Conservation (phyloP, 495 filamentous ascomycete genomes). For the Venustampulla echinocandica region DNA sequence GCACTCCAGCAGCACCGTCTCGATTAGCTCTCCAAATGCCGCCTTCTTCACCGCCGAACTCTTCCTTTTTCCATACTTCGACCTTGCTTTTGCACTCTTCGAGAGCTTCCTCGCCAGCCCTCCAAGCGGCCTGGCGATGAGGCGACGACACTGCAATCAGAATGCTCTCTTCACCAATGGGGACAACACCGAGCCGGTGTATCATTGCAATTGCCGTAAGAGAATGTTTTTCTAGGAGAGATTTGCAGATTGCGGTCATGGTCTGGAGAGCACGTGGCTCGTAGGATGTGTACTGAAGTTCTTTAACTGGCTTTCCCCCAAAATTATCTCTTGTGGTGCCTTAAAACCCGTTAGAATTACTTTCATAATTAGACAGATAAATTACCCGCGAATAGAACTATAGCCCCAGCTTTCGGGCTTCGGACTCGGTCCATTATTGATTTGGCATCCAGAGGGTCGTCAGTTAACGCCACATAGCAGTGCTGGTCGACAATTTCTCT, state of each 20-base stretch:
- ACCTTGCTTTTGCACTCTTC: slow-evolving; percentile 77
- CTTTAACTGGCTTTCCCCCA: slow-evolving; percentile 58
- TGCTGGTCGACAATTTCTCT: slow-evolving; percentile 23
- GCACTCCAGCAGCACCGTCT: slow-evolving; percentile 54
- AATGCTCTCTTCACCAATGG: slow-evolving; percentile 86
- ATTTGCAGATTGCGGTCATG: slow-evolving; percentile 57
- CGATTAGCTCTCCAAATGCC: slow-evolving; percentile 87
- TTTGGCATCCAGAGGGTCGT: slow-evolving; percentile 49
- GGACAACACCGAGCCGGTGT: slow-evolving; percentile 80
- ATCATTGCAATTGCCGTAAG: slow-evolving; percentile 67
- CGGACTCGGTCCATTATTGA: slow-evolving; percentile 57
- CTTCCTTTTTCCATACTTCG: slow-evolving; percentile 95
- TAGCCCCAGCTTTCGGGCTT: slow-evolving; percentile 75
- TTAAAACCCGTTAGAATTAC: slow-evolving; percentile 10
- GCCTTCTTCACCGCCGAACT: slow-evolving; percentile 65
- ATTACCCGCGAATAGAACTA: slow-evolving; percentile 75
- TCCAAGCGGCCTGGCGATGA: slow-evolving; percentile 85
- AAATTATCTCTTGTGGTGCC: slow-evolving; percentile 89
- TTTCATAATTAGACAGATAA: not conserved
- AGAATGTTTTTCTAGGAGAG: slow-evolving; percentile 47
- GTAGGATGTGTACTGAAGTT: slow-evolving; percentile 81
- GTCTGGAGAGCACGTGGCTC: slow-evolving; percentile 65
- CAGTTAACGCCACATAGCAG: slow-evolving; percentile 57
- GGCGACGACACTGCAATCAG: slow-evolving; percentile 78
- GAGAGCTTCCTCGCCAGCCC: slow-evolving; percentile 79